Base-by-base conservation (phyloP, 768 basidiomycete species). In the Pisolithus marmoratus region DNA sequence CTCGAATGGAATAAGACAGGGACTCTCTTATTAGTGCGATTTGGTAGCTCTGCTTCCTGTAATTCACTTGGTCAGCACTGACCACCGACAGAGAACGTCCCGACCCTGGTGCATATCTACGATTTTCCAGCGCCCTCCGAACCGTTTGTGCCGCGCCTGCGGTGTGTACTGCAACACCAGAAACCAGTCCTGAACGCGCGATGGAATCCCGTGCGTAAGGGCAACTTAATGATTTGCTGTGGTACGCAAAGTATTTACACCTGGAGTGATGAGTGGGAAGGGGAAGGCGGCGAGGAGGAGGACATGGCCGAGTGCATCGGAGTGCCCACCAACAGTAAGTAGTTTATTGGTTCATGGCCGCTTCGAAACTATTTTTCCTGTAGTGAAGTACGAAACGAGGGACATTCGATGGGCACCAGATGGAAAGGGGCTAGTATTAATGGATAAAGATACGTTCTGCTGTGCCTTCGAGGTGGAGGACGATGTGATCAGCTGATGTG, bases 251-350 rank as follows among this genome's bases (percentile, higher is more conserved):
- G 84, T 49, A 63, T 90, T 22, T 89, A 86, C 65, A 80, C 76
- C 8, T 93, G 90, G 90, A 89, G 85, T 56, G 87, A 90, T 55
- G 89, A 91, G 60, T 90, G 86, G 87, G 68, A 82, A 15, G 76
- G 74, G 26, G 82, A 82, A 42, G 73, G 67, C 5, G 78, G 75
- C 4, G 78, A 78, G 41, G 83, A 82, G 61, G 70, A 72, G 55
- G 91, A 92, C 61, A 85, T 92, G 70, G 90, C 91, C 3, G 94
- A 95, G 66, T 94, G 91, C 59, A 81, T 94, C 31, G 90, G 90
- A 7, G 81, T 96, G 4, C 94, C 94, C 31, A 80, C 86, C n/a
- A 81, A 89, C 88, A 70, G 90, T 80, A 26, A 50, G 55, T 53
- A 15, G 46, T 19, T 27, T 37, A 19, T 41, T 29, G 22, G 54